Base-by-base conservation (phyloP, 306 rosid species). In the Quercus dentata region DNA sequence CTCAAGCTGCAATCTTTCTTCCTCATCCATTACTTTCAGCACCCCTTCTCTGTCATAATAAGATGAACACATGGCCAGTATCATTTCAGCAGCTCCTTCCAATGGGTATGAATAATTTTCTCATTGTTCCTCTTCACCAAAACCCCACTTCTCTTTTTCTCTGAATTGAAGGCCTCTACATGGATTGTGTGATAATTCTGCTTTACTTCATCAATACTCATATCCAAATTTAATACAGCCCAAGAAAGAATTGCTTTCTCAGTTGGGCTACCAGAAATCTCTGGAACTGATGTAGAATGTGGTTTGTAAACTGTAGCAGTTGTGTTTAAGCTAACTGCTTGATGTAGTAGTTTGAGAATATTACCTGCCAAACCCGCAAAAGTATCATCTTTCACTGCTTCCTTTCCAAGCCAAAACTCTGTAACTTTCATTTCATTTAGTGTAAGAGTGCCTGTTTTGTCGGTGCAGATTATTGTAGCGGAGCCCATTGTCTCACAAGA, bases 21-120 rank as follows among this genome's bases (percentile, higher is more conserved):
- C 79, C 1, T 5, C 70, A 41, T 80, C 83, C 21, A 80, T 80
- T 25, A 33, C 49, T 74, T 17, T 74, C 31, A 56, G 1, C 56
- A 64, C 56, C 62, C 83, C 83, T 4, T 44, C 58, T 17, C 2
- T 74, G 7, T 80, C 69, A 12, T 74, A 80, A 67, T 41, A 80
- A 74, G 58, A 18, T 62, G 75, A 80, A 68, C 83, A 80, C 79
- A 74, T 65, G 3, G 61, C 14, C n/a, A 80, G 30, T 33, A 80
- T 64, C 75, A 80, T 80, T 69, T 80, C 83, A 5, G 79, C 75
- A 17, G 83, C 83, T 80, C 83, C 83, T 80, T 74, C 83, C 75
- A 80, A 33, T 80, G 79, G 12, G 79, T 64, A 59, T 54, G 69
- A 20, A 62, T 31, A 14, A 25, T 19, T 68, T 54, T 56, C 35